These are phyloP conservation scores for Globisporangium cystogenes DNA, from an alignment of 352 stramenopile genomes.

Conservation along the genomic window DNA sequence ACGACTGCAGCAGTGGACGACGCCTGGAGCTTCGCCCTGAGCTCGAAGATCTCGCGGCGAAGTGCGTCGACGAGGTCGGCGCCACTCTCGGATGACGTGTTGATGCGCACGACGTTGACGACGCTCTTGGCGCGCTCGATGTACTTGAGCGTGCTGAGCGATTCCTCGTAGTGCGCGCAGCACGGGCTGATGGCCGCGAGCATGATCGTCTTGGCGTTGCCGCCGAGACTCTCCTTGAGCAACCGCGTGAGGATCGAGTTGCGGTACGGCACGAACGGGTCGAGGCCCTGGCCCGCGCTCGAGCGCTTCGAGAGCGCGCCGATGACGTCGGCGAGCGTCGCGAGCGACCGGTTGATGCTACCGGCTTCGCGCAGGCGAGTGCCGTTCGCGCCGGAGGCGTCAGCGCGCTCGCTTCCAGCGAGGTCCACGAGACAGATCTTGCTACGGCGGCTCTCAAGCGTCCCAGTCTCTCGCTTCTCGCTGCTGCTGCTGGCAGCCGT, in stretches of 20 bases:
- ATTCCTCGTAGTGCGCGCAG: conserved; percentile 83
- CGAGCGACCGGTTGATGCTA: conserved; percentile 81
- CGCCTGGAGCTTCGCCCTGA: conserved; percentile 27
- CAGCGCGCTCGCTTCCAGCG: conserved; percentile 55
- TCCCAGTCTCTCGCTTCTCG: background rate
- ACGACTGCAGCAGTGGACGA: background rate
- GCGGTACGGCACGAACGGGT: conserved; percentile 80
- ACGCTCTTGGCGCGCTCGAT: conserved; percentile 64
- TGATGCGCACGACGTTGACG: conserved; percentile 32
- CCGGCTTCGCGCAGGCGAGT: conserved; percentile 59
- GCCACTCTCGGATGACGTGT: conserved; percentile 20
- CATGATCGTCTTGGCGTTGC: conserved; percentile 81
- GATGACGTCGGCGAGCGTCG: conserved; percentile 83
- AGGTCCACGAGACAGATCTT: conserved; percentile 77
- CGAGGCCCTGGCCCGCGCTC: background rate
- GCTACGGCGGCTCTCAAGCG: conserved; percentile 25
- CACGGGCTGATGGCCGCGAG: conserved; percentile 85
- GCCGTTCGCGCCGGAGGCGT: conserved; percentile 40
- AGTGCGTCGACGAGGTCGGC: conserved; percentile 29
- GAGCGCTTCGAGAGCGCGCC: conserved; percentile 48
- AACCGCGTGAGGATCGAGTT: conserved; percentile 86
- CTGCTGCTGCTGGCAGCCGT: conserved; percentile 5
- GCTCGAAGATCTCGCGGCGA: conserved; percentile 28
- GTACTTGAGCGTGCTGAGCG: conserved; percentile 80
- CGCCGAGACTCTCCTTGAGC: conserved; percentile 74